Percentiles rank a stretch among this genome's conserved stretches.
These are phyloP conservation scores for Ophiocordyceps australis DNA, from an alignment of 2,329 filamentous ascomycete genomes.

Conservation along the genomic window DNA sequence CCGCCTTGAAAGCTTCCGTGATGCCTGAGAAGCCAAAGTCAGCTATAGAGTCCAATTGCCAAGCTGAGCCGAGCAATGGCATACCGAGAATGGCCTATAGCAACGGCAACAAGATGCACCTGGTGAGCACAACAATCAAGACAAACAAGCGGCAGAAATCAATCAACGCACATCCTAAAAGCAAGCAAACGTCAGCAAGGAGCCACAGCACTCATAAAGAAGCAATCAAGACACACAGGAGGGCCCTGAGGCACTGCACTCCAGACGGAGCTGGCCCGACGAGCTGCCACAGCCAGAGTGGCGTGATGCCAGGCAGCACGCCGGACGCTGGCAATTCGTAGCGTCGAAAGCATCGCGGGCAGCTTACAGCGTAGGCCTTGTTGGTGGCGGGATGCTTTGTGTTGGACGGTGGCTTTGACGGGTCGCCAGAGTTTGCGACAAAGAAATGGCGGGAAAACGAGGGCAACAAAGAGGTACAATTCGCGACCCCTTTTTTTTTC, in stretches of 20 bases:
- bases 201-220: too few species aligned
- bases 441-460: too few species aligned
- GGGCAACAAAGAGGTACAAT: too few species aligned
- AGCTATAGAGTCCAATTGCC: too few species aligned
- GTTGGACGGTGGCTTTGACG: too few species aligned
- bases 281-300: slow-evolving; percentile 19
- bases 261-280: slow-evolving; percentile 63
- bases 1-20: slow-evolving; percentile 98
- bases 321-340: slow-evolving; percentile 34
- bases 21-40: slow-evolving; percentile 38
- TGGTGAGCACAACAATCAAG: too few species aligned
- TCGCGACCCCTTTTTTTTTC: too few species aligned
- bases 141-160: too few species aligned
- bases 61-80: too few species aligned
- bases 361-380: too few species aligned
- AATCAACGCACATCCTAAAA: slow-evolving; percentile 8
- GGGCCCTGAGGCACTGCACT: slow-evolving; percentile 82
- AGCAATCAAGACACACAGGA: slow-evolving; percentile 49
- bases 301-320: slow-evolving; percentile 23
- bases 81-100: slow-evolving; percentile 57
- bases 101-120: not conserved
- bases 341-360: slow-evolving; percentile 31
- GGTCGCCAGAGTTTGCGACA: too few species aligned
- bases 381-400: too few species aligned
- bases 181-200: slow-evolving; percentile 2